phyloP scores from a whole-genome alignment of 1,139 yeast species.

The Torulaspora globosa region DNA sequence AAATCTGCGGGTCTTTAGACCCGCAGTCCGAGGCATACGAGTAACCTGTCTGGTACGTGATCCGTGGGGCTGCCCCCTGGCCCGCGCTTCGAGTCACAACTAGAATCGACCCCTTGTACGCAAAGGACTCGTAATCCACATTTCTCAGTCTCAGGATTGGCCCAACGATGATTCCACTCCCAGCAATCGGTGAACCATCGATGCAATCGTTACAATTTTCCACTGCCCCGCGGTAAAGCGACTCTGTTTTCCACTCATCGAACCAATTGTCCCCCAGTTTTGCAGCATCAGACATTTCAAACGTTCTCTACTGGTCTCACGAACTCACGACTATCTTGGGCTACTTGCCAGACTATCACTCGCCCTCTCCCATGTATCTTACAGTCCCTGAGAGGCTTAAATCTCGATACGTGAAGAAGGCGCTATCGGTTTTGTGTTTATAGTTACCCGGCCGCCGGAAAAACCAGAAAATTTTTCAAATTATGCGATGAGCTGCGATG shows the following conservation, averaged over 20 bases:
- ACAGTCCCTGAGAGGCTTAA: not conserved
- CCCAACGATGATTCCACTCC: conserved; percentile 50
- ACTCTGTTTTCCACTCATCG: conserved; percentile 28
- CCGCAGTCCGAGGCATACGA: conserved; percentile 9
- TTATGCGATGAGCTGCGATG: conserved; percentile 18
- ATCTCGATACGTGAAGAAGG: not conserved
- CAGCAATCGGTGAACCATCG: conserved; percentile 23
- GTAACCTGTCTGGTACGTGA: conserved; percentile 33
- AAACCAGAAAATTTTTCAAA: conserved; percentile 7
- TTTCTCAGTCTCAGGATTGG: conserved; percentile 70
- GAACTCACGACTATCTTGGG: too few relatives aligned
- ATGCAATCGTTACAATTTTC: conserved; percentile 23
- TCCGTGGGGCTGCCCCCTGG: conserved; percentile 23
- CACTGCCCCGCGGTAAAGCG: conserved; percentile 23
- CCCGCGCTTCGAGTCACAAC: conserved; percentile 31
- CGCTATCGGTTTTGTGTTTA: conserved; percentile 1
- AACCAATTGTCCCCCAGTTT: conserved; percentile 20
- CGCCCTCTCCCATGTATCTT: not conserved
- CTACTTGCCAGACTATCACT: too few relatives aligned
- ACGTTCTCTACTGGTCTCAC: not conserved
- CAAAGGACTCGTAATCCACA: conserved; percentile 43
- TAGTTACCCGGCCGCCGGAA: not conserved
- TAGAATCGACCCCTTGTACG: conserved; percentile 64
- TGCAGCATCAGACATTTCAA: not conserved
- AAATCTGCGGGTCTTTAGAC: conserved; percentile 17